Percentiles rank a stretch among this genome's conserved stretches.
Evolutionary conservation across 2,329 filamentous ascomycete species (phyloP).

Genomic region (Arthrobotrys sphaeroides): DNA sequence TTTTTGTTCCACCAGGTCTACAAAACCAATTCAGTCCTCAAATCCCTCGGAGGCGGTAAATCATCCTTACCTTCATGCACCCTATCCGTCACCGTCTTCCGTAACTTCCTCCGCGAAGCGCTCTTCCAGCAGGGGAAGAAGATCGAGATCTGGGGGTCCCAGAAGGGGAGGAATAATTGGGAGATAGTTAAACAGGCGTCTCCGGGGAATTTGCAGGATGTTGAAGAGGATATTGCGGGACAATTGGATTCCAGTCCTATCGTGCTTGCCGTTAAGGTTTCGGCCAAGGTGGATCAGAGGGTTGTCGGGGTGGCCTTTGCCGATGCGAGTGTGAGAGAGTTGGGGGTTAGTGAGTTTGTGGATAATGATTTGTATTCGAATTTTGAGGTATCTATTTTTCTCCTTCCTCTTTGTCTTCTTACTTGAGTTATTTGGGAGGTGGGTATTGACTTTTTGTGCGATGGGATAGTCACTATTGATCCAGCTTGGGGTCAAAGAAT

Average conservation of each 20-base stretch:
- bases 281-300: slow-evolving; percentile 86
- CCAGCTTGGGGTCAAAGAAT: slow-evolving; percentile 94
- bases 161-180: slow-evolving; percentile 84
- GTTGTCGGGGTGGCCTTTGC: slow-evolving; percentile 96
- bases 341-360: slow-evolving; percentile 97
- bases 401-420: background rate
- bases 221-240: slow-evolving; percentile 91
- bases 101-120: slow-evolving; percentile 92
- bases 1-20: slow-evolving; percentile 72
- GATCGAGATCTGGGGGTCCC: slow-evolving; percentile 86
- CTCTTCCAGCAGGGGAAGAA: slow-evolving; percentile 90
- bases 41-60: slow-evolving; percentile 76
- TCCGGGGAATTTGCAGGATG: slow-evolving; percentile 93
- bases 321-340: slow-evolving; percentile 92
- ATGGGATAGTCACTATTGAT: slow-evolving; percentile 75
- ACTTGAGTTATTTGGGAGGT: background rate
- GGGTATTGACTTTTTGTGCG: slow-evolving; percentile 18
- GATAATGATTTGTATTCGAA: slow-evolving; percentile 99
- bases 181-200: slow-evolving; percentile 91
- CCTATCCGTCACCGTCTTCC: slow-evolving; percentile 92
- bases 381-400: slow-evolving; percentile 72
- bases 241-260: slow-evolving; percentile 90
- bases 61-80: slow-evolving; percentile 90
- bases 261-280: slow-evolving; percentile 92
- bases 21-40: slow-evolving; percentile 94